Evolutionary conservation across 2,329 filamentous ascomycete species (phyloP), one percentile per base, ranked within the genome.

Genomic region (Phialemoniopsis sp.): DNA sequence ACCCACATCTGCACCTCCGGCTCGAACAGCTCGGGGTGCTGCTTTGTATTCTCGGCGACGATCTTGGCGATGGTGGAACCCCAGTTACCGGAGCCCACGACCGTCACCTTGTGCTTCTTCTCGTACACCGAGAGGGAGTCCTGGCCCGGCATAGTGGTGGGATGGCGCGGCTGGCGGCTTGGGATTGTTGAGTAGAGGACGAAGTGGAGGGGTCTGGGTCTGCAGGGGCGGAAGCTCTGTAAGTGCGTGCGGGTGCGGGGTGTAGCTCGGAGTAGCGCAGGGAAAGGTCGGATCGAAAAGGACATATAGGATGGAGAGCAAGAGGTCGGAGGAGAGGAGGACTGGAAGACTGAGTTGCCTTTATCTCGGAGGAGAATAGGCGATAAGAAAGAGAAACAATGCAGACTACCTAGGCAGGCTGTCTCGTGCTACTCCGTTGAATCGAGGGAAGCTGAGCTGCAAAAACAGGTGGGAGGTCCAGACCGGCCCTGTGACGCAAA

Each of bases 31-130:
- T 89, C 77, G 9, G 82, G 75, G 66, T 95, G 74, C 48, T 76
- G 81, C 46, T 77, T 80, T 29, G 89, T 86, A 68, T 95, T 98
- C 65, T 98, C 91, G 52, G 90, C 90, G 38, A 96, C 79, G 46
- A 98, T 94, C 69, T 98, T 98, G 60, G 90, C 83, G 65, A 98
- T 96, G 43, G 93, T 95, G 44, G 89, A 95, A 54, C 93, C 93
- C 90, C 93, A 98, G 66, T 98, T 98, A 55, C 93, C 93, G 38
- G 91, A 97, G 53, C 93, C 93, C 50, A 98, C 80, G 38, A 98
- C 80, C 46, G 89, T 90, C 56, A 96, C 87, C 74, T 89, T 94
- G 78, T 95, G 89, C 67, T 85, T 89, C 69, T 80, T 86, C 46
- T 71, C 68, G 46, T 76, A 66, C 40, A 73, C 64, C 43, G 68